Percentiles rank a stretch among this genome's conserved stretches.
Evolutionary conservation across 768 basidiomycete species (phyloP).

Genomic region (Boletus speciosus): DNA sequence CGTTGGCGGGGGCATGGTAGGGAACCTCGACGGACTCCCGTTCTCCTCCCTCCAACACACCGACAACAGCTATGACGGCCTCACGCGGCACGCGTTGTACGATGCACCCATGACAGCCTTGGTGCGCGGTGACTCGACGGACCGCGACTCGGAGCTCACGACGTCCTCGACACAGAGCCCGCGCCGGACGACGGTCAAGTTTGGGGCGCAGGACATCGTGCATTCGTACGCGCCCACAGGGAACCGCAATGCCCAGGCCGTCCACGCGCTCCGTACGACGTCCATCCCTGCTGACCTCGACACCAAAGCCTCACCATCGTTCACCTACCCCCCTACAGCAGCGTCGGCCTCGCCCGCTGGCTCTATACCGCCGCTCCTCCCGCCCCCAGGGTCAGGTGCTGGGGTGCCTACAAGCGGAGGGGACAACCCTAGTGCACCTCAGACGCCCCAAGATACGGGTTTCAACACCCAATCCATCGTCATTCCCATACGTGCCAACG

Average conservation of each 20-base stretch:
- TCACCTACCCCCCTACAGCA: slow-evolving; percentile 25
- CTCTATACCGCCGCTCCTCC: slow-evolving; percentile 12
- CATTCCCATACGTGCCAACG: slow-evolving; percentile 25
- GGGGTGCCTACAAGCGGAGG: neutral
- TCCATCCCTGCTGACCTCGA: slow-evolving; percentile 18
- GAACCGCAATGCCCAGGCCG: slow-evolving; percentile 40
- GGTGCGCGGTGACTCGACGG: slow-evolving; percentile 32
- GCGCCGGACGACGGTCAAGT: slow-evolving; percentile 65
- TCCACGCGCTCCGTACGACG: slow-evolving; percentile 33
- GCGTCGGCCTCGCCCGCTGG: neutral
- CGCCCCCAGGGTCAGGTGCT: slow-evolving; percentile 7
- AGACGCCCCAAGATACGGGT: slow-evolving; percentile 27
- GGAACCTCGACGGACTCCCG: slow-evolving; percentile 22
- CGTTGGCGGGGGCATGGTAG: slow-evolving; percentile 29
- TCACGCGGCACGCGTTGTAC: slow-evolving; percentile 82
- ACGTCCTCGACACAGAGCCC: slow-evolving; percentile 29
- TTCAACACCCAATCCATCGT: slow-evolving; percentile 17
- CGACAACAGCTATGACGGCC: slow-evolving; percentile 42
- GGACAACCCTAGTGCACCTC: neutral
- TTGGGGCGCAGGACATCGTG: slow-evolving; percentile 67
- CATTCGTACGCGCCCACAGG: slow-evolving; percentile 70
- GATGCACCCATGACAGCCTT: slow-evolving; percentile 73
- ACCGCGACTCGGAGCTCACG: slow-evolving; percentile 36
- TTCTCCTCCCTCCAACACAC: slow-evolving; percentile 24
- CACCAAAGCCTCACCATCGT: slow-evolving; percentile 9